Percentiles rank a stretch among this genome's conserved stretches.
Conservation (phyloP, 2,329 filamentous ascomycete genomes). For the Byssoonygena ceratinophila region DNA sequence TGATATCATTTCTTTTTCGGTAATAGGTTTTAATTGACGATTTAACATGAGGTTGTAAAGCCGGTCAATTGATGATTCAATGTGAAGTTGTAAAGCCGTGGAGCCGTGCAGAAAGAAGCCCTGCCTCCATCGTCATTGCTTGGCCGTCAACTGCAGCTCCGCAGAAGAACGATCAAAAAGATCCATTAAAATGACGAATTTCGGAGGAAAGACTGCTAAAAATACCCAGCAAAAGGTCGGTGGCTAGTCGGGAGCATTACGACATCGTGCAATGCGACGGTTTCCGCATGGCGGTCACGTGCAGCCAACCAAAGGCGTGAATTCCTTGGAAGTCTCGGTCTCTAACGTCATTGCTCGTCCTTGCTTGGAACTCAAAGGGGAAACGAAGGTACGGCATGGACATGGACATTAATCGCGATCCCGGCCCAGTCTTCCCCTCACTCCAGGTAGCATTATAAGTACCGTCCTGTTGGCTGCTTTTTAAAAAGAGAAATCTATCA, state of each 20-base stretch:
- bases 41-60: no score
- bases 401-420: conserved; percentile 4
- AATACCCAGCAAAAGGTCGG: neutral
- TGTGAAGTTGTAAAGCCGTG: no score
- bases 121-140: neutral
- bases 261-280: neutral
- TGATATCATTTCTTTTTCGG: conserved; percentile 2
- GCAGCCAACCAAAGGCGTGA: conserved; percentile 6
- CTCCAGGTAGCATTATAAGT: conserved; percentile 6
- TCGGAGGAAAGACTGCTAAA: neutral
- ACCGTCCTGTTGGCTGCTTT: neutral
- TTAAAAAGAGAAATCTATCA: neutral
- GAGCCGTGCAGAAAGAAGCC: no score
- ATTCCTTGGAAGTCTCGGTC: conserved; percentile 8
- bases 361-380: neutral
- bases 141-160: neutral
- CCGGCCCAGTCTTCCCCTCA: conserved; percentile 8
- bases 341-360: conserved; percentile 11
- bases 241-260: neutral
- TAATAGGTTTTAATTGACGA: neutral
- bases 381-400: neutral
- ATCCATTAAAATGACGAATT: neutral
- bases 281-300: neutral
- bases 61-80: no score
- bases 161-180: neutral